phyloP scores from a whole-genome alignment of 164 flowering plant genomes.

The Saururus chinensis region DNA sequence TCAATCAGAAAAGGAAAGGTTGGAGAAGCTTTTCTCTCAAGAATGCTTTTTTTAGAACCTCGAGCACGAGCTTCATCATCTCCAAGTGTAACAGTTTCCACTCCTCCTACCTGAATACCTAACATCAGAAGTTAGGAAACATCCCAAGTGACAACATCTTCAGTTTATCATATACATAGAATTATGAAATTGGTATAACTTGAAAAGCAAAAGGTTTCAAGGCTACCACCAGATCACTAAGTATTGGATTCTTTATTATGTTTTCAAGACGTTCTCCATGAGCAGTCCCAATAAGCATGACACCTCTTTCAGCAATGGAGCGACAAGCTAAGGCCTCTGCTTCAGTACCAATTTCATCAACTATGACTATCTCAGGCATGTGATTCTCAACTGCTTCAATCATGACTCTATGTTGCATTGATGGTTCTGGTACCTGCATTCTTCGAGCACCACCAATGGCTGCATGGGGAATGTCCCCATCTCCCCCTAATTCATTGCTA shows the following conservation, averaged over 20 bases:
- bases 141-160: too few species aligned
- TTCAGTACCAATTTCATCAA: constrained; percentile 76
- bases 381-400: constrained; percentile 80
- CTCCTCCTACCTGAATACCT: constrained; percentile 47
- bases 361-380: constrained; percentile 72
- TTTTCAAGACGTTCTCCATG: constrained; percentile 56
- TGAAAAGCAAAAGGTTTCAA: not conserved
- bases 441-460: constrained; percentile 65
- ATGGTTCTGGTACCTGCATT: constrained; percentile 66
- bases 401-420: constrained; percentile 64
- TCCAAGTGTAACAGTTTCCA: constrained; percentile 53
- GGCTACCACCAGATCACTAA: constrained; percentile 45
- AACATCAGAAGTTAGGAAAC: not conserved
- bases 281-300: constrained; percentile 70
- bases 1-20: constrained; percentile 68
- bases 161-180: too few species aligned
- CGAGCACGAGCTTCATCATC: constrained; percentile 65
- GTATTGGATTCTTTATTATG: constrained; percentile 54
- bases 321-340: constrained; percentile 64
- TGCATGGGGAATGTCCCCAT: constrained; percentile 65
- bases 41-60: constrained; percentile 51
- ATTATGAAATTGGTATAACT: too few species aligned
- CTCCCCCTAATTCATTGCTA: constrained; percentile 77
- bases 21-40: constrained; percentile 60
- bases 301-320: constrained; percentile 75